These are phyloP conservation scores for Phaeolepiota aurea DNA, from an alignment of 768 basidiomycete species.

Conservation along the genomic window DNA sequence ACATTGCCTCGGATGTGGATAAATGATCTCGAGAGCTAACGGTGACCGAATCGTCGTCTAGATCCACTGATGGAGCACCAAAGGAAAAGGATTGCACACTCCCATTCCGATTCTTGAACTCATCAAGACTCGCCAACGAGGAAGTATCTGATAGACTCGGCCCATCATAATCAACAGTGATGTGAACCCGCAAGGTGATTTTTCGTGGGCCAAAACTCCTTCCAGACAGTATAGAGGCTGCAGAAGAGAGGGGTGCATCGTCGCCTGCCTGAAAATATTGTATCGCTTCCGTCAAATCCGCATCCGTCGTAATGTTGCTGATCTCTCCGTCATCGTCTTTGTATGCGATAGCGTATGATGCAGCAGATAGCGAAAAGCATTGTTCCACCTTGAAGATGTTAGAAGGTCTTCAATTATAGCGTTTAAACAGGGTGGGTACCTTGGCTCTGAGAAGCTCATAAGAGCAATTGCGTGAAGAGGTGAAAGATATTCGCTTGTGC, in stretches of 20 bases:
- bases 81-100: slow-evolving; percentile 51
- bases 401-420: too few relatives aligned
- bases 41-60: slow-evolving; percentile 69
- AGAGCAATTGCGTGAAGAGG: slow-evolving; percentile 70
- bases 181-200: slow-evolving; percentile 69
- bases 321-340: slow-evolving; percentile 86
- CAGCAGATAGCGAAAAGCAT: slow-evolving; percentile 67
- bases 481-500: slow-evolving; percentile 73
- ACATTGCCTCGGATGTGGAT: slow-evolving; percentile 16
- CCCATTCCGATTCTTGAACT: slow-evolving; percentile 51
- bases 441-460: slow-evolving; percentile 66
- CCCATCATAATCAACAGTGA: slow-evolving; percentile 85
- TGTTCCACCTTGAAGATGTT: slow-evolving; percentile 90
- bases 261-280: slow-evolving; percentile 80
- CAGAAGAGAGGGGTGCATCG: slow-evolving; percentile 62
- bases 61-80: slow-evolving; percentile 29
- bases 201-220: slow-evolving; percentile 59
- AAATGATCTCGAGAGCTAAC: slow-evolving; percentile 63
- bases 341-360: slow-evolving; percentile 69
- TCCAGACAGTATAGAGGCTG: slow-evolving; percentile 67
- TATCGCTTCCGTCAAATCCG: slow-evolving; percentile 80
- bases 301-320: slow-evolving; percentile 57
- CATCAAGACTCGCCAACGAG: slow-evolving; percentile 73
- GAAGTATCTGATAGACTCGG: slow-evolving; percentile 86
- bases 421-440: too few relatives aligned